Conservation (phyloP, 2,329 filamentous ascomycete genomes). For the Aspergillus awamori region DNA sequence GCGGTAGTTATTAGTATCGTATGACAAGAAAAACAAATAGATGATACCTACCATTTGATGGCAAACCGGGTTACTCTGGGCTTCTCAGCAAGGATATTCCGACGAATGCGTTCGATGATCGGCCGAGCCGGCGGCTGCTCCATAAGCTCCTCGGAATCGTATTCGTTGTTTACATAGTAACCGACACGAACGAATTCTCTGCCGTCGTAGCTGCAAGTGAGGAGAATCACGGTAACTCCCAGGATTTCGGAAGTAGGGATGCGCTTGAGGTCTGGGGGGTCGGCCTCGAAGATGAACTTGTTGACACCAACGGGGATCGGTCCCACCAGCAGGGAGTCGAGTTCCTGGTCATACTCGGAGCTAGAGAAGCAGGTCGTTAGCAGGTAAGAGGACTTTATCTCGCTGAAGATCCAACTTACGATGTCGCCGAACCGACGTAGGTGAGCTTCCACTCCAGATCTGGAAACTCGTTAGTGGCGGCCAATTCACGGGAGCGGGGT, state of each 20-base stretch:
- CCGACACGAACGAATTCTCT: slow-evolving; percentile 97
- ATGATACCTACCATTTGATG: slow-evolving; percentile 82
- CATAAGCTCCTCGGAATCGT: slow-evolving; percentile 86
- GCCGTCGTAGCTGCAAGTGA: slow-evolving; percentile 94
- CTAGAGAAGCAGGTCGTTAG: slow-evolving; percentile 50
- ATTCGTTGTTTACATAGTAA: slow-evolving; percentile 99
- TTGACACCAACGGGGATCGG: slow-evolving; percentile 98
- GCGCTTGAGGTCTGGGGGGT: slow-evolving; percentile 83
- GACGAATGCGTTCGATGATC: slow-evolving; percentile 84
- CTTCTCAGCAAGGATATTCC: slow-evolving; percentile 95
- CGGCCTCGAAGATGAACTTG: slow-evolving; percentile 97
- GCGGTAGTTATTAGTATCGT: slow-evolving; percentile 2
- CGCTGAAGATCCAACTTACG: slow-evolving; percentile 58
- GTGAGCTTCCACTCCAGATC: slow-evolving; percentile 99
- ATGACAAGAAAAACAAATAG: neutral
- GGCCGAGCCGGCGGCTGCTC: slow-evolving; percentile 90
- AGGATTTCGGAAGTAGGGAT: slow-evolving; percentile 95
- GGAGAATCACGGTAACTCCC: slow-evolving; percentile 92
- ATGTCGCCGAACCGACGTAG: slow-evolving; percentile 97
- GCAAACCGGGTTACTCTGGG: slow-evolving; percentile 95
- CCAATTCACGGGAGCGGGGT: neutral
- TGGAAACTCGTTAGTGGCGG: slow-evolving; percentile 43
- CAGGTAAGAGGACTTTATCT: neutral
- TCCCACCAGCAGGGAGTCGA: slow-evolving; percentile 93
- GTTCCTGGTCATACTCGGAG: slow-evolving; percentile 96